Evolutionary conservation across 805 yeast species (phyloP).

Genomic region (Monosporozyma siamensis): DNA sequence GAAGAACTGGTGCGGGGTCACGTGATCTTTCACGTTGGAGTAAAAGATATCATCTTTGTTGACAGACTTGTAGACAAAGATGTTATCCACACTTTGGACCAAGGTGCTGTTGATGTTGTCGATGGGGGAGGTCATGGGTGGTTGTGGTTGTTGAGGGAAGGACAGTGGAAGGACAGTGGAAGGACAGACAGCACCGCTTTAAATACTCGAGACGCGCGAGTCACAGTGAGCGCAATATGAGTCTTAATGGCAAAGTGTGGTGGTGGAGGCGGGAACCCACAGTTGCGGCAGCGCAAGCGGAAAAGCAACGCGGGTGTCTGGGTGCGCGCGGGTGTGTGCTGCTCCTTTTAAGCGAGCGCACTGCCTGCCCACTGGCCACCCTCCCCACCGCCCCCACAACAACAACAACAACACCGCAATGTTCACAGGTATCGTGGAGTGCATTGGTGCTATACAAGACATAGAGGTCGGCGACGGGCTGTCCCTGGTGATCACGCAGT

Average conservation of each 20-base stretch:
- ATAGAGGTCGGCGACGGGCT: conserved; percentile 40
- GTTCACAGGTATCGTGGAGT: conserved; percentile 94
- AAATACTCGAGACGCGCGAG: too few relatives aligned
- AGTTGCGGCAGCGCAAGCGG: too few relatives aligned
- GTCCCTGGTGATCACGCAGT: conserved; percentile 55
- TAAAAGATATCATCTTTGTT: conserved; percentile 56
- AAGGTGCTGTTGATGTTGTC: conserved; percentile 45
- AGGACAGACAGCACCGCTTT: too few relatives aligned
- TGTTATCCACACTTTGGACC: conserved; percentile 40
- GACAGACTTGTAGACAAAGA: conserved; percentile 63
- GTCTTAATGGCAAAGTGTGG: too few relatives aligned
- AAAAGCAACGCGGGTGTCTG: too few relatives aligned
- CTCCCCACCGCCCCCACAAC: too few relatives aligned
- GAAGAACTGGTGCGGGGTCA: conserved; percentile 38
- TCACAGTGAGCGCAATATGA: too few relatives aligned
- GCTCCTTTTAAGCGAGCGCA: too few relatives aligned
- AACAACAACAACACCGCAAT: conserved; percentile 35
- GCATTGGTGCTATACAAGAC: conserved; percentile 46
- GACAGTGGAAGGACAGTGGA: too few relatives aligned
- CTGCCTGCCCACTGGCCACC: too few relatives aligned
- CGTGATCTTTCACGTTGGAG: conserved; percentile 36
- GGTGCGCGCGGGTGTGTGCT: too few relatives aligned
- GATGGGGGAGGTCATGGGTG: conserved; percentile 50
- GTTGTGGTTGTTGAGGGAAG: conserved; percentile 21
- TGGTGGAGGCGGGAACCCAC: too few relatives aligned